Conservation (phyloP, 2,329 filamentous ascomycete genomes). For the Fusarium chaquense region DNA sequence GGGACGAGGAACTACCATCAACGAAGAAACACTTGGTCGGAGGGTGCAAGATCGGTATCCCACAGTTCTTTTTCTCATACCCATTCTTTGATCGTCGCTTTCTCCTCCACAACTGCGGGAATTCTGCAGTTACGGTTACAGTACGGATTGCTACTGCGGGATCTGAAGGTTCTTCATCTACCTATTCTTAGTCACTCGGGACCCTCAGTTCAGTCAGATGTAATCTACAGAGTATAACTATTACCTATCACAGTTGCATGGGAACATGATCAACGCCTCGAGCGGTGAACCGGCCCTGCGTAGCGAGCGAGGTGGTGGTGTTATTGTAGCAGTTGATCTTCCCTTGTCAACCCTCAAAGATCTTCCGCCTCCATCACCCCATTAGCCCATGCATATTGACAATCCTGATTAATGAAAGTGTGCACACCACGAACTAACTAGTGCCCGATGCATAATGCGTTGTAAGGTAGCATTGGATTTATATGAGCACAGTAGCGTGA, state of each 20-base stretch:
- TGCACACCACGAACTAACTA: constrained; percentile 20
- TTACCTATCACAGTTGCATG: constrained; percentile 25
- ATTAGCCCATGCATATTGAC: constrained; percentile 13
- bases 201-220: constrained; percentile 12
- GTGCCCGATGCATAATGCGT: constrained; percentile 7
- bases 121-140: constrained; percentile 9
- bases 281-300: constrained; percentile 33
- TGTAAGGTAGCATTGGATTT: not conserved
- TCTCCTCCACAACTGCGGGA: constrained; percentile 4
- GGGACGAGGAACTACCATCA: constrained; percentile 3
- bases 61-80: not conserved
- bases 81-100: constrained; percentile 18
- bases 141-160: not conserved
- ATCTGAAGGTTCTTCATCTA: constrained; percentile 9
- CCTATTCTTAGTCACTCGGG: constrained; percentile 30
- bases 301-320: constrained; percentile 30
- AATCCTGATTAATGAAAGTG: constrained; percentile 13
- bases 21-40: constrained; percentile 6
- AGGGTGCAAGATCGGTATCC: not conserved
- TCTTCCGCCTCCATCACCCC: constrained; percentile 19
- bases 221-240: not conserved
- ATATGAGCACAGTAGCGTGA: not conserved
- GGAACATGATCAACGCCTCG: constrained; percentile 24
- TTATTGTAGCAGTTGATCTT: constrained; percentile 34
- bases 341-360: constrained; percentile 26